Evolutionary conservation across 2,329 filamentous ascomycete genomes (phyloP).

Genomic region (Aspergillus sp.): DNA sequence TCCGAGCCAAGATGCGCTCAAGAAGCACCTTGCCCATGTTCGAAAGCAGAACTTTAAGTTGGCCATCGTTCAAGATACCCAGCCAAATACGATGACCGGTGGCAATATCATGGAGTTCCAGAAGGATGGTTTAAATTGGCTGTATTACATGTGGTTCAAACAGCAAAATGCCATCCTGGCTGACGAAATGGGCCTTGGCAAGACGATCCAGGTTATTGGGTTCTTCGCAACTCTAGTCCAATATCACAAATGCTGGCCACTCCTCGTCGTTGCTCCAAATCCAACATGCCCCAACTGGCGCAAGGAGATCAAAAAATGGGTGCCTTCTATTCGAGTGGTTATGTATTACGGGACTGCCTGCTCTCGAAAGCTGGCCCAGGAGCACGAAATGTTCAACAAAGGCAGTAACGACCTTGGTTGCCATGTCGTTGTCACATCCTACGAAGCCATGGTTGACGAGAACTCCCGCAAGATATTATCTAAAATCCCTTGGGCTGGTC

Average conservation of each 20-base stretch:
- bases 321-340: slow-evolving; percentile 76
- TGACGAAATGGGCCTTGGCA: slow-evolving; percentile 96
- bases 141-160: slow-evolving; percentile 80
- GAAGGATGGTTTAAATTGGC: slow-evolving; percentile 86
- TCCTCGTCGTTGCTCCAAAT: slow-evolving; percentile 87
- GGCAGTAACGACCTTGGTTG: slow-evolving; percentile 61
- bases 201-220: slow-evolving; percentile 87
- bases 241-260: slow-evolving; percentile 72
- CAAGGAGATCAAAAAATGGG: slow-evolving; percentile 90
- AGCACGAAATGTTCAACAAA: slow-evolving; percentile 75
- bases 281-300: slow-evolving; percentile 97
- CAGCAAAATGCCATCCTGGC: slow-evolving; percentile 82
- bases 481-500: slow-evolving; percentile 69
- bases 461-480: slow-evolving; percentile 58
- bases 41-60: slow-evolving; percentile 57
- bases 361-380: slow-evolving; percentile 66
- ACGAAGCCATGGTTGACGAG: slow-evolving; percentile 75
- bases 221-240: slow-evolving; percentile 67
- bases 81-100: slow-evolving; percentile 65
- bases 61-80: slow-evolving; percentile 58
- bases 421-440: slow-evolving; percentile 90
- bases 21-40: slow-evolving; percentile 59
- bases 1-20: slow-evolving; percentile 48
- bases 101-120: slow-evolving; percentile 92
- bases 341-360: slow-evolving; percentile 75